phyloP scores from a whole-genome alignment of 2,329 filamentous ascomycete species.

The Ophiocordyceps robertsii region DNA sequence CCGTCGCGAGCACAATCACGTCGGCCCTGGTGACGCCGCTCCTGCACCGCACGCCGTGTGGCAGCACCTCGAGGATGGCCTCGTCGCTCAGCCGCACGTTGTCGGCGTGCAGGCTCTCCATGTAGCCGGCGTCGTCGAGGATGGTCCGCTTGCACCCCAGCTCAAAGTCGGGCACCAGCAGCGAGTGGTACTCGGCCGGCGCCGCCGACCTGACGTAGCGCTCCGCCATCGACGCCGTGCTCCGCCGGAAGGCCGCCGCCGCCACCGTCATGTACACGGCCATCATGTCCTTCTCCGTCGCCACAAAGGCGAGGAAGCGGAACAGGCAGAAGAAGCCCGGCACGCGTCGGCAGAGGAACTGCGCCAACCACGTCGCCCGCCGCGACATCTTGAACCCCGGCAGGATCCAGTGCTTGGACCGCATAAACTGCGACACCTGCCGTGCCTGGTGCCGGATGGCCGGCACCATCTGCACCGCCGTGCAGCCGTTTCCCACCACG shows the following conservation, averaged over 20 bases:
- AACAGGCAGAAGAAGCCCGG: slow-evolving; percentile 30
- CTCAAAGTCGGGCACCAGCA: slow-evolving; percentile 48
- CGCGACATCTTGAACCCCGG: slow-evolving; percentile 14
- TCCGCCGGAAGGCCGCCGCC: slow-evolving; percentile 18
- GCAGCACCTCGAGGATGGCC: slow-evolving; percentile 31
- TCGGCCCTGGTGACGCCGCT: slow-evolving; percentile 34
- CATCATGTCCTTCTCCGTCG: slow-evolving; percentile 17
- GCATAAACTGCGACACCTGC: slow-evolving; percentile 25
- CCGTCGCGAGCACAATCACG: slow-evolving; percentile 47
- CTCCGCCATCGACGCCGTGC: slow-evolving; percentile 23
- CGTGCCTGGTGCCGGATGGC: slow-evolving; percentile 21
- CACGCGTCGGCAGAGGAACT: slow-evolving; percentile 27
- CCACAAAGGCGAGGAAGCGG: slow-evolving; percentile 25
- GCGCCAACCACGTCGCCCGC: slow-evolving; percentile 3
- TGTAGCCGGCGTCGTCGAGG: slow-evolving; percentile 39
- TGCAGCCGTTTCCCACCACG: slow-evolving; percentile 42
- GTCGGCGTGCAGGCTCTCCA: slow-evolving; percentile 33
- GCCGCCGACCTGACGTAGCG: slow-evolving; percentile 27
- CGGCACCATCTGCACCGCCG: slow-evolving; percentile 38
- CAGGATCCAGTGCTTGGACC: slow-evolving; percentile 28
- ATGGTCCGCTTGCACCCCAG: slow-evolving; percentile 51
- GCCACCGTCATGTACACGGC: slow-evolving; percentile 26
- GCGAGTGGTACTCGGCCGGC: slow-evolving; percentile 46
- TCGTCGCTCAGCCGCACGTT: slow-evolving; percentile 34
- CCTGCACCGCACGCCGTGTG: slow-evolving; percentile 20